Evolutionary conservation across 1,284 basidiomycete genomes (phyloP).

Genomic region (Gomphus bonarii): DNA sequence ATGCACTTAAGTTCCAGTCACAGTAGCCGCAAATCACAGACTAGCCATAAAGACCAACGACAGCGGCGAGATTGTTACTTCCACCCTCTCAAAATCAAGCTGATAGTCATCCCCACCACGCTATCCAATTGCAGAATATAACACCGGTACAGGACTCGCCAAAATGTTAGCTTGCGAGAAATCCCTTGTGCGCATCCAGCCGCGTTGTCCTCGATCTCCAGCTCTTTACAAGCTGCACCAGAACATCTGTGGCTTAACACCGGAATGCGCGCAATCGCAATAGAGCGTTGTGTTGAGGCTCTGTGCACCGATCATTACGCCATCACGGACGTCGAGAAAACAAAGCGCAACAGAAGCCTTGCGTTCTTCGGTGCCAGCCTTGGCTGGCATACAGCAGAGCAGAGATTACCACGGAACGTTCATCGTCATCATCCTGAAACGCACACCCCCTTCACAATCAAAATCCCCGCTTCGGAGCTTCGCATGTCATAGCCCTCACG

Average conservation of each 20-base stretch:
- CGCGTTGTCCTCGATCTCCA: slow-evolving; percentile 3
- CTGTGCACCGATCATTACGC: background rate
- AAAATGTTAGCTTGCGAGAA: too few species aligned
- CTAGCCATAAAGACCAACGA: background rate
- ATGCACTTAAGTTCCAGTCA: too few species aligned
- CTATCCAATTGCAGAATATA: slow-evolving; percentile 4
- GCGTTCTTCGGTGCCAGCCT: background rate
- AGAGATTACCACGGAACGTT: too few species aligned
- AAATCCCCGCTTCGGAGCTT: too few species aligned
- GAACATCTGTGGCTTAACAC: slow-evolving; percentile 4
- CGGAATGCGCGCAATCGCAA: slow-evolving; percentile 7
- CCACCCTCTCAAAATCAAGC: background rate
- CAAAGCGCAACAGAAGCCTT: background rate
- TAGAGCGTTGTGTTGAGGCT: slow-evolving; percentile 5
- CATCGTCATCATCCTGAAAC: too few species aligned
- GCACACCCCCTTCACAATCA: too few species aligned
- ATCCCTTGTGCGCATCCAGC: background rate
- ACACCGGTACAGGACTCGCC: background rate
- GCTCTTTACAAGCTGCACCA: slow-evolving; percentile 1
- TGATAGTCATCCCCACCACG: slow-evolving; percentile 5
- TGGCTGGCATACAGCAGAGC: background rate
- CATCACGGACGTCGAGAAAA: background rate
- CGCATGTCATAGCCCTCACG: too few species aligned
- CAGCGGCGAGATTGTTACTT: background rate
- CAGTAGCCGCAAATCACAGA: too few species aligned